Percentiles rank a stretch among this genome's conserved stretches.
phyloP scores from a whole-genome alignment of 768 basidiomycete species.

The Phaeotremella fagi region DNA sequence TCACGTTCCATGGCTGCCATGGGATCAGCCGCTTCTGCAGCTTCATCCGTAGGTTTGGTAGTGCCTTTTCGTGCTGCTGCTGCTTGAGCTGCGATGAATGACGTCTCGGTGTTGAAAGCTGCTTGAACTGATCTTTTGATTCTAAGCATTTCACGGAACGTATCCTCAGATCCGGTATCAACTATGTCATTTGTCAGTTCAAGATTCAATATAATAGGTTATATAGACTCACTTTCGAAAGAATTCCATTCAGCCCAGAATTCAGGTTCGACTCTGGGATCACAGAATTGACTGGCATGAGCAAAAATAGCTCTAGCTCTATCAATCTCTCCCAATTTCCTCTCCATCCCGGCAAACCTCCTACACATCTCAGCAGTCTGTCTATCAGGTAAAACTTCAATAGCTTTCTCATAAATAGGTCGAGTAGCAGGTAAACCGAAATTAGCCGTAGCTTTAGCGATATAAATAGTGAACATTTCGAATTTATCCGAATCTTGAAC shows the following conservation, averaged over 20 bases:
- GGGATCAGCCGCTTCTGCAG: slow-evolving; percentile 58
- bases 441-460: slow-evolving; percentile 92
- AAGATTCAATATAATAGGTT: not conserved
- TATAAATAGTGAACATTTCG: slow-evolving; percentile 97
- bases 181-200: slow-evolving; percentile 47
- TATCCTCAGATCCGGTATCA: slow-evolving; percentile 97
- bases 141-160: slow-evolving; percentile 67
- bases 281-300: slow-evolving; percentile 97
- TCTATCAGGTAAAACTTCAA: slow-evolving; percentile 85
- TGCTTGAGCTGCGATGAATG: slow-evolving; percentile 83
- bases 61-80: slow-evolving; percentile 62
- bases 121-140: slow-evolving; percentile 98
- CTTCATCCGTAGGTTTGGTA: slow-evolving; percentile 52
- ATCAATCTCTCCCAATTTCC: slow-evolving; percentile 98
- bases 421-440: slow-evolving; percentile 94
- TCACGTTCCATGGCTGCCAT: slow-evolving; percentile 67
- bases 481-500: slow-evolving; percentile 90
- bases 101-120: slow-evolving; percentile 87
- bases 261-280: slow-evolving; percentile 75
- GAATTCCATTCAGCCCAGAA: slow-evolving; percentile 98
- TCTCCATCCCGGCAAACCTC: slow-evolving; percentile 89
- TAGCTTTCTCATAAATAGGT: slow-evolving; percentile 89
- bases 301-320: slow-evolving; percentile 93
- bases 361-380: slow-evolving; percentile 98
- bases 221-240: slow-evolving; percentile 64